Percentiles rank a stretch among this genome's conserved stretches.
Evolutionary conservation across 352 stramenopile species (phyloP).

Genomic region (Globisporangium splendens): DNA sequence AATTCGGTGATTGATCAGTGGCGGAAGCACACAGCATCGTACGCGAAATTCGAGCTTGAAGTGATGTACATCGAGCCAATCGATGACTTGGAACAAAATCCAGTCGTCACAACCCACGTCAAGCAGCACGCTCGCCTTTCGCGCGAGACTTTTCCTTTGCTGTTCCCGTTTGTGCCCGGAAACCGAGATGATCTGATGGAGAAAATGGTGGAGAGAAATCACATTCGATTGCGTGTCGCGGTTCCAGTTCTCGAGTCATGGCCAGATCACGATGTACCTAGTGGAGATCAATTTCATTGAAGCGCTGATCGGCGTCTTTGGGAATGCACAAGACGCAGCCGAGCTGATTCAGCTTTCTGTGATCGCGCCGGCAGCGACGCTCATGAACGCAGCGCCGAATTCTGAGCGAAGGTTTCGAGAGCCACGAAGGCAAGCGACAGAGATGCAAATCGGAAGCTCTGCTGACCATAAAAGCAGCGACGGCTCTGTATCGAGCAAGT

Average conservation of each 20-base stretch:
- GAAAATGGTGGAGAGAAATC: conserved; percentile 14
- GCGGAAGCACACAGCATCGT: conserved; percentile 10
- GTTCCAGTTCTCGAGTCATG: conserved; percentile 18
- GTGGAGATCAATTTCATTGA: conserved; percentile 20
- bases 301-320: conserved; percentile 4
- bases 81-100: not conserved
- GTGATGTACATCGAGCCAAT: conserved; percentile 1
- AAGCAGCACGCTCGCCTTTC: conserved; percentile 1
- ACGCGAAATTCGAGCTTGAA: conserved; percentile 4
- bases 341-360: conserved; percentile 1
- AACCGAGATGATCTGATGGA: conserved; percentile 13
- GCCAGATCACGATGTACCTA: conserved; percentile 11
- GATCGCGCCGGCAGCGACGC: not conserved
- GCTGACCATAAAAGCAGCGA: too few species aligned
- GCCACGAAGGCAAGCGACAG: too few species aligned
- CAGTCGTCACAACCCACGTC: conserved; percentile 7
- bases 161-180: conserved; percentile 21
- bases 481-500: too few species aligned
- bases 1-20: conserved; percentile 5
- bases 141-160: conserved; percentile 9
- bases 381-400: not conserved
- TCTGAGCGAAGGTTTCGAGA: too few species aligned
- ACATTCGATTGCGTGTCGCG: conserved; percentile 13
- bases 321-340: conserved; percentile 7
- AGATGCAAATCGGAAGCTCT: too few species aligned